phyloP scores from a whole-genome alignment of 768 basidiomycete species.

The Agrocybe pediades region DNA sequence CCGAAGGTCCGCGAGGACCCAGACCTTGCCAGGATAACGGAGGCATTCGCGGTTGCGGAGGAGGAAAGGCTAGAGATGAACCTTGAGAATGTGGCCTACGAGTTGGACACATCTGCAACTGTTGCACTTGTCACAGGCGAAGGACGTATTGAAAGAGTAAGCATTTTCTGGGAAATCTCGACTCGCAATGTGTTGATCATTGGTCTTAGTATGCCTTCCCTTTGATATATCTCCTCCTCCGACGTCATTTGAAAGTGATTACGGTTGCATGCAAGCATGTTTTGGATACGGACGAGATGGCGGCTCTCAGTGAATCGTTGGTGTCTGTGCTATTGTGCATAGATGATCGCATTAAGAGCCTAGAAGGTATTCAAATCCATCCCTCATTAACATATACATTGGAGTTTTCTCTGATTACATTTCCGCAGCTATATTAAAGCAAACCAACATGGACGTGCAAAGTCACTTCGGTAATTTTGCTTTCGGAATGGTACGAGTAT shows the following conservation, averaged over 20 bases:
- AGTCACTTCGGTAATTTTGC: slow-evolving; percentile 36
- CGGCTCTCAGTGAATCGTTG: slow-evolving; percentile 29
- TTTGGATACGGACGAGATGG: slow-evolving; percentile 32
- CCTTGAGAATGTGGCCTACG: slow-evolving; percentile 29
- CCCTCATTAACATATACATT: not conserved
- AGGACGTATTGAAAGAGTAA: slow-evolving; percentile 37
- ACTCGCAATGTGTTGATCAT: not conserved
- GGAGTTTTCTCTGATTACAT: not conserved
- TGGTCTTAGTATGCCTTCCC: slow-evolving; percentile 33
- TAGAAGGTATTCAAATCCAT: slow-evolving; percentile 27
- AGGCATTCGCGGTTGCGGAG: slow-evolving; percentile 27
- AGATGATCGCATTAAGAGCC: slow-evolving; percentile 32
- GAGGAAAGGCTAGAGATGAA: slow-evolving; percentile 32
- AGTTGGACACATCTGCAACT: slow-evolving; percentile 35
- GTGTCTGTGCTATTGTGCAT: slow-evolving; percentile 29
- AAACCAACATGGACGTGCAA: slow-evolving; percentile 34
- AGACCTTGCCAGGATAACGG: slow-evolving; percentile 27
- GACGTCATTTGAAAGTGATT: slow-evolving; percentile 33
- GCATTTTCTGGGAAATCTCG: slow-evolving; percentile 1
- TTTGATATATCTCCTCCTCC: slow-evolving; percentile 33
- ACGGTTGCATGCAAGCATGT: slow-evolving; percentile 35
- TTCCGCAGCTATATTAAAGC: slow-evolving; percentile 33
- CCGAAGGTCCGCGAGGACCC: slow-evolving; percentile 27
- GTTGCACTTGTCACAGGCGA: slow-evolving; percentile 34
- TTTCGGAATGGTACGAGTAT: slow-evolving; percentile 35